Conservation (phyloP, 179 eudicot species). For the Sideroxylon spinosum region DNA sequence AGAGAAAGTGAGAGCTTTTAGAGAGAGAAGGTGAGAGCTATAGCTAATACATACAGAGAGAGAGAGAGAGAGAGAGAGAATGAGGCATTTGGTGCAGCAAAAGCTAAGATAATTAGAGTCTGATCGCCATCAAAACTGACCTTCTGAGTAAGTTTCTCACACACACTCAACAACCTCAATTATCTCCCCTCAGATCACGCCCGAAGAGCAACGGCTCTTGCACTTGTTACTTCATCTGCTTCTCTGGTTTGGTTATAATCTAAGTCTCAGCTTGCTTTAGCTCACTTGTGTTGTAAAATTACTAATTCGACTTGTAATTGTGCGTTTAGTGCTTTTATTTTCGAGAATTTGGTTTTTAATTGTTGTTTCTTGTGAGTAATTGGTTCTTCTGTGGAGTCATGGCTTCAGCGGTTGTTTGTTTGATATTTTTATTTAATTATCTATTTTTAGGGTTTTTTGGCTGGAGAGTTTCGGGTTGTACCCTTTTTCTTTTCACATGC, state of each 20-base stretch:
- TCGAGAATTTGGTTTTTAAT: slow-evolving; percentile 18
- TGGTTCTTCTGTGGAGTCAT: slow-evolving; percentile 5
- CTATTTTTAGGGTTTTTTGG: slow-evolving; percentile 21
- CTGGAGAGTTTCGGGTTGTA: slow-evolving; percentile 21
- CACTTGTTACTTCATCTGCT: slow-evolving; percentile 12
- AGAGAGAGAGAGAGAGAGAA: neutral
- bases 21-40: slow-evolving; percentile 3
- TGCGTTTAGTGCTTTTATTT: neutral
- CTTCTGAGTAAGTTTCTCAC: slow-evolving; percentile 17
- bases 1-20: neutral
- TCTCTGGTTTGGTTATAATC: slow-evolving; percentile 11
- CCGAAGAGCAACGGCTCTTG: neutral
- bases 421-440: slow-evolving; percentile 6
- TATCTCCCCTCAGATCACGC: slow-evolving; percentile 23
- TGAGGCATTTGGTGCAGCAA: slow-evolving; percentile 7
- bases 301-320: slow-evolving; percentile 11
- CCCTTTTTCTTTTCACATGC: slow-evolving; percentile 19
- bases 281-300: slow-evolving; percentile 10
- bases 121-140: slow-evolving; percentile 25
- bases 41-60: neutral
- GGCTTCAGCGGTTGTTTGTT: neutral
- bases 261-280: slow-evolving; percentile 10
- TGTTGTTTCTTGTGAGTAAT: slow-evolving; percentile 11
- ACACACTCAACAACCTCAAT: slow-evolving; percentile 16
- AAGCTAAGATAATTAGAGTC: slow-evolving; percentile 15